Conservation (phyloP, 192 early-diverging fungal species). For the Coemansia javaensis region DNA sequence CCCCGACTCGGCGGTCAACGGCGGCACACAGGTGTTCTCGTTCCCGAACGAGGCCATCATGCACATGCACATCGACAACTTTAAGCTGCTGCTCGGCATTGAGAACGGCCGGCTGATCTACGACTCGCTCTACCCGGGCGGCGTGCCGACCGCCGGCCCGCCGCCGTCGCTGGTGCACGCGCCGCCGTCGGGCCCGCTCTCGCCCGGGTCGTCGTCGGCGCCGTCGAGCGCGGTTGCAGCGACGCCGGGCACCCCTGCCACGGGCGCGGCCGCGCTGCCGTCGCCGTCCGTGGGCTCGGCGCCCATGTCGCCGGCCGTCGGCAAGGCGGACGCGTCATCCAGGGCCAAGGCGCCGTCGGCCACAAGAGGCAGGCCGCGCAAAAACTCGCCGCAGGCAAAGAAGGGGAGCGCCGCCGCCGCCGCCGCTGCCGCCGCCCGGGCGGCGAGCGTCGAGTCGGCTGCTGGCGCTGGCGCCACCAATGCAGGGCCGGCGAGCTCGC, state of each 20-base stretch:
- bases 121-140: slow-evolving; percentile 38
- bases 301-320: slow-evolving; percentile 7
- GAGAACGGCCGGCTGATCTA: slow-evolving; percentile 50
- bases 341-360: slow-evolving; percentile 26
- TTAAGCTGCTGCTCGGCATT: slow-evolving; percentile 41
- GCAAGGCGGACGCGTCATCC: background rate
- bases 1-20: slow-evolving; percentile 60
- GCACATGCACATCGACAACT: slow-evolving; percentile 50
- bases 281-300: slow-evolving; percentile 13
- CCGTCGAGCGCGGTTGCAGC: background rate
- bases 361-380: slow-evolving; percentile 31
- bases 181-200: no score
- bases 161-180: slow-evolving; percentile 14
- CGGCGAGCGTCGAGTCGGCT: background rate
- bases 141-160: slow-evolving; percentile 38
- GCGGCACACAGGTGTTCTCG: slow-evolving; percentile 58
- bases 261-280: background rate
- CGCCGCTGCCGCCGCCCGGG: background rate
- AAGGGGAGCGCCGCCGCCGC: slow-evolving; percentile 5
- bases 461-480: no score
- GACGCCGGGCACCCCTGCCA: background rate
- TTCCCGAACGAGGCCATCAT: slow-evolving; percentile 44
- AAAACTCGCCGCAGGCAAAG: slow-evolving; percentile 47
- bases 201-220: no score
- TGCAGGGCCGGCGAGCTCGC: no score